phyloP scores from a whole-genome alignment of 805 yeast species.

The Metschnikowia peoriensis region DNA sequence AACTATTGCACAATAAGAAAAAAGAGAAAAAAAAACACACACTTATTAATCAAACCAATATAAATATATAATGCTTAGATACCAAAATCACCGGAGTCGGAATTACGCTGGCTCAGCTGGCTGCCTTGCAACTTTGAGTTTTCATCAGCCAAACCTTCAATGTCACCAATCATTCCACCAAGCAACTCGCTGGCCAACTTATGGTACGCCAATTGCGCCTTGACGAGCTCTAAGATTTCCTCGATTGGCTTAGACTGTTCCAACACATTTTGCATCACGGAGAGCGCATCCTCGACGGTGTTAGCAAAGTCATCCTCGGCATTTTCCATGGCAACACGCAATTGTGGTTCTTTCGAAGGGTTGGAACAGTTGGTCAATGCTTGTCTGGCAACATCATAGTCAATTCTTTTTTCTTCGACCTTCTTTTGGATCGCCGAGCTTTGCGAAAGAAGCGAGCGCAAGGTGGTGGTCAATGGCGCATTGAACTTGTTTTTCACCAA shows the following conservation, averaged over 20 bases:
- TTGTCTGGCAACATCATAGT: slow-evolving; percentile 73
- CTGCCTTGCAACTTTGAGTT: slow-evolving; percentile 17
- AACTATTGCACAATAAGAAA: no score
- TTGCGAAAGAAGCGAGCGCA: slow-evolving; percentile 57
- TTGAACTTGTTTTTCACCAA: slow-evolving; percentile 69
- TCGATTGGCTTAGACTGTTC: slow-evolving; percentile 66
- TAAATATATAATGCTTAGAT: slow-evolving; percentile 14
- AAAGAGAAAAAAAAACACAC: neutral
- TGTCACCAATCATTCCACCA: slow-evolving; percentile 59
- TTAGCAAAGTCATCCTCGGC: slow-evolving; percentile 89
- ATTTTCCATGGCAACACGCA: slow-evolving; percentile 74
- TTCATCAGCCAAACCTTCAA: slow-evolving; percentile 61
- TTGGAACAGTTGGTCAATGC: slow-evolving; percentile 39
- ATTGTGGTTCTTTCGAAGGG: slow-evolving; percentile 61
- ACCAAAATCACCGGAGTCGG: slow-evolving; percentile 26
- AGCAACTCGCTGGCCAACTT: slow-evolving; percentile 70
- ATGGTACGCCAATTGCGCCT: slow-evolving; percentile 80
- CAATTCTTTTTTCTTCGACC: slow-evolving; percentile 75
- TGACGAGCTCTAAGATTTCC: slow-evolving; percentile 64
- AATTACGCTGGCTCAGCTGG: slow-evolving; percentile 13
- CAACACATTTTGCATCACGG: slow-evolving; percentile 77
- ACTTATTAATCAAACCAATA: no score
- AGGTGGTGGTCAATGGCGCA: slow-evolving; percentile 58
- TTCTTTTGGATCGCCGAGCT: slow-evolving; percentile 67
- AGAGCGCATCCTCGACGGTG: slow-evolving; percentile 83